Base-by-base conservation (phyloP, 768 basidiomycete species). In the Lanmaoa rubissima region DNA sequence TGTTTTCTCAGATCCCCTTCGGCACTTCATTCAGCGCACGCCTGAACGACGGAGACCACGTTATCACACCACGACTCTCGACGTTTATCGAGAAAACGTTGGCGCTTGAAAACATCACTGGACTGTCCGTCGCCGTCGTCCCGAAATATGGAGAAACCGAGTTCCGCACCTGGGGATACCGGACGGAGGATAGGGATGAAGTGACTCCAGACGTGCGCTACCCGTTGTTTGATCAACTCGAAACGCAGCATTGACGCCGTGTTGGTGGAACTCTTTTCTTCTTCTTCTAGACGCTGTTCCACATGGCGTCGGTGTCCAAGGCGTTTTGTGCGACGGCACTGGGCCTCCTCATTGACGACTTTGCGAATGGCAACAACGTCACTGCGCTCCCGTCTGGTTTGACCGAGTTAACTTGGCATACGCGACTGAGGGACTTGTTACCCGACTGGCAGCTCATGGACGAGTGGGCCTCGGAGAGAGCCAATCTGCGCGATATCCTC, bases 361-460 rank as follows among this genome's bases (percentile, higher is more conserved):
- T 73, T 58, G 67, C 66, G 14, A 54, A 65, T 13, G 70, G 75
- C 3, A 64, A 61, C 24, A 78, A 76, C 41, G 56, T 60, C 7
- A 73, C 76, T 0, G 64, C 65, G 8, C 68, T 79, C 3, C 77
- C 77, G 0, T 19, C 53, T 1, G 60, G 61, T 7, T 19, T 76
- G 21, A 52, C 53, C 1, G 63, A 70, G 48, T 53, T 79, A 13
- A 67, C 60, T 5, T 79, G 76, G 76, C 60, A 70, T 14, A 75
- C 75, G 0, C 73, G 69, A 56, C 34, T 79, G 42, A 56, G 45
- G 26, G 74, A 76, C 40, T 14, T 79, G 7, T 65, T 81, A 1
- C 77, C 77, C 0, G 70, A 67, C 13, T 82, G 80, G 79, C 48
- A 61, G 53, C 70, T 79, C 17, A 67, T 68, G 61, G 77, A 81